Conservation (phyloP, 441 rosid genomes). For the Manihot esculenta region DNA sequence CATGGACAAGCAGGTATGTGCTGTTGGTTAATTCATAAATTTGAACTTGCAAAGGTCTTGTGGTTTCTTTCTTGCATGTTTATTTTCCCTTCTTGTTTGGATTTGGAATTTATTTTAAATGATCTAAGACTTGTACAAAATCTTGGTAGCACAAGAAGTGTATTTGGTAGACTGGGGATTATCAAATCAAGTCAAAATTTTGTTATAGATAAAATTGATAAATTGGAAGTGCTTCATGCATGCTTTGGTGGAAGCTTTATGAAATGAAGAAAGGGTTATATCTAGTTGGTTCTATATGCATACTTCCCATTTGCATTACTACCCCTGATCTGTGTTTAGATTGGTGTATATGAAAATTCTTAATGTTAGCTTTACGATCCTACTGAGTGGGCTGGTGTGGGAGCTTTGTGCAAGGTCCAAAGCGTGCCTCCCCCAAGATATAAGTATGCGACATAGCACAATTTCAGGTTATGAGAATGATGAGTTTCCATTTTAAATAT, state of each 20-base stretch:
- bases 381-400: neutral
- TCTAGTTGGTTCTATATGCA: neutral
- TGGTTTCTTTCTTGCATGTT: constrained; percentile 3
- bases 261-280: neutral
- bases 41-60: neutral
- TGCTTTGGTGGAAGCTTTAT: neutral
- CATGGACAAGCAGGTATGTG: constrained; percentile 84
- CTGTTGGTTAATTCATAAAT: constrained; percentile 14
- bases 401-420: too few relatives aligned
- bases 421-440: neutral
- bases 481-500: too few relatives aligned
- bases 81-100: constrained; percentile 4
- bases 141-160: neutral
- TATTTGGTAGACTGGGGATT: neutral
- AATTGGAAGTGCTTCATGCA: neutral
- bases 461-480: neutral
- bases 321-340: neutral
- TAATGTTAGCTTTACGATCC: neutral
- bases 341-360: neutral
- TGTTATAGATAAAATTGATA: neutral
- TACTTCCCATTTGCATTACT: neutral
- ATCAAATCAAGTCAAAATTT: neutral
- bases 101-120: constrained; percentile 6
- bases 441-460: neutral
- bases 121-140: neutral